Evolutionary conservation across 164 flowering plant genomes (phyloP).

Genomic region (Stephania cephalantha): DNA sequence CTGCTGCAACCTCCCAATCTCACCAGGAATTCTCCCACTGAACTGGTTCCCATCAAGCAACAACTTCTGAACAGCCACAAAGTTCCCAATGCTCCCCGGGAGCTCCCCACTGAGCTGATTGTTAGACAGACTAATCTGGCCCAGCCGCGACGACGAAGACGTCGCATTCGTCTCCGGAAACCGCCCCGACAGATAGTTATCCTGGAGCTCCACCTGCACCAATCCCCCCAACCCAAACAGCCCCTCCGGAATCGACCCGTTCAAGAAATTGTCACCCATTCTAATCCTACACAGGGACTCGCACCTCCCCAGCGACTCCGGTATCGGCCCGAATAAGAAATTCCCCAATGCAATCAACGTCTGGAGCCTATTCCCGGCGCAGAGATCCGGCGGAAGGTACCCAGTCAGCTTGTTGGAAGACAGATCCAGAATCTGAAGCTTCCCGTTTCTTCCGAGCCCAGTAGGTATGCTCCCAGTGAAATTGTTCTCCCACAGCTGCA

Average conservation of each 20-base stretch:
- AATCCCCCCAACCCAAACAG: slow-evolving; percentile 61
- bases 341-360: slow-evolving; percentile 76
- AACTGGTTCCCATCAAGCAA: slow-evolving; percentile 82
- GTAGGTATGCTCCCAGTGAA: slow-evolving; percentile 80
- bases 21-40: slow-evolving; percentile 65
- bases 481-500: slow-evolving; percentile 96
- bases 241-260: slow-evolving; percentile 83
- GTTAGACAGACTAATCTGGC: slow-evolving; percentile 81
- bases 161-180: slow-evolving; percentile 49
- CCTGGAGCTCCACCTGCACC: slow-evolving; percentile 79
- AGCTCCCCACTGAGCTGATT: slow-evolving; percentile 67
- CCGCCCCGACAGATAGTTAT: slow-evolving; percentile 57
- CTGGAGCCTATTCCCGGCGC: slow-evolving; percentile 56
- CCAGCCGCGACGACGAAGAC: slow-evolving; percentile 44
- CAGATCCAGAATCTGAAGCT: slow-evolving; percentile 55
- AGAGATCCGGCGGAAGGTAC: slow-evolving; percentile 56
- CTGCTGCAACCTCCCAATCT: slow-evolving; percentile 80
- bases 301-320: slow-evolving; percentile 71
- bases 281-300: slow-evolving; percentile 60
- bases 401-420: slow-evolving; percentile 89
- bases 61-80: slow-evolving; percentile 82
- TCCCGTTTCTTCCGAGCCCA: slow-evolving; percentile 60
- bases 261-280: slow-evolving; percentile 83
- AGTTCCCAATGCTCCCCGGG: slow-evolving; percentile 72
- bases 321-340: slow-evolving; percentile 77